Evolutionary conservation across 108 stramenopile genomes (phyloP).

Genomic region (Licmophora abbreviata): DNA sequence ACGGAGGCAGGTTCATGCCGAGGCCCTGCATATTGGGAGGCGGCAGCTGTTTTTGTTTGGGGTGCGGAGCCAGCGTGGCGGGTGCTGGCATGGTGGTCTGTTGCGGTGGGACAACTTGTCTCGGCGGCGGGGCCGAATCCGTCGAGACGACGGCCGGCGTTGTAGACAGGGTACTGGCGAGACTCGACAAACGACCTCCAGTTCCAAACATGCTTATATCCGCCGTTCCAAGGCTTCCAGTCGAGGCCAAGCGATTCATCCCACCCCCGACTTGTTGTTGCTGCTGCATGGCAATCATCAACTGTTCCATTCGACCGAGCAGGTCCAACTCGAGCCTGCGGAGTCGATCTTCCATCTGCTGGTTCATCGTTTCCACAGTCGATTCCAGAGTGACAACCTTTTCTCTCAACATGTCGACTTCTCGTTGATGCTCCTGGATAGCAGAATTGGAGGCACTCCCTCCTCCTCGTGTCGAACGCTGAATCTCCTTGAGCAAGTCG

Average conservation of each 20-base stretch:
- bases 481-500: constrained; percentile 72
- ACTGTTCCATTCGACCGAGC: constrained; percentile 57
- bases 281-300: constrained; percentile 54
- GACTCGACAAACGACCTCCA: neutral
- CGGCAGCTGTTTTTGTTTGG: constrained; percentile 69
- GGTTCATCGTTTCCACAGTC: constrained; percentile 27
- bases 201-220: too few relatives aligned
- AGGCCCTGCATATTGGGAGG: constrained; percentile 5
- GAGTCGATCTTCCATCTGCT: constrained; percentile 36
- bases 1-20: constrained; percentile 16
- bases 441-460: constrained; percentile 17
- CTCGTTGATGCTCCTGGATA: constrained; percentile 38
- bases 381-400: constrained; percentile 47
- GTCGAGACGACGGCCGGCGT: neutral
- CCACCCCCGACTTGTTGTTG: too few relatives aligned
- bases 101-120: neutral
- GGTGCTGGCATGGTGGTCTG: neutral
- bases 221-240: too few relatives aligned
- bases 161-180: neutral
- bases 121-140: neutral
- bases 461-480: constrained; percentile 71
- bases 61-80: constrained; percentile 73
- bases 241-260: too few relatives aligned
- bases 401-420: constrained; percentile 52
- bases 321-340: constrained; percentile 48